Evolutionary conservation across 805 yeast genomes (phyloP).

Genomic region (Starmerella sp.): DNA sequence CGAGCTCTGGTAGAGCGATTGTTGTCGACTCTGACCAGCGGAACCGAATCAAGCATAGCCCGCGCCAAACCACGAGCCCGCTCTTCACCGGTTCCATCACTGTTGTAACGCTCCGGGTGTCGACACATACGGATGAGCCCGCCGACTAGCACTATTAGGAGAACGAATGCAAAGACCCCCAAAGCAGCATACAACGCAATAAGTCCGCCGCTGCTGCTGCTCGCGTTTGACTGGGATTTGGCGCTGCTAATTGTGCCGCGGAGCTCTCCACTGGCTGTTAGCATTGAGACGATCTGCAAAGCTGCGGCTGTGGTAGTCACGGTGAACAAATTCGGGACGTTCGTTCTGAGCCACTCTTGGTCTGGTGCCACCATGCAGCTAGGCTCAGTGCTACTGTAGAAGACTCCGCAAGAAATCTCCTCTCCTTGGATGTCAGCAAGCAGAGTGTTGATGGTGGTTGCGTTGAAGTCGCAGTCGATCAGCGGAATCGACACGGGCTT

Average conservation of each 20-base stretch:
- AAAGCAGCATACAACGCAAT: neutral
- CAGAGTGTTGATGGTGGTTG: neutral
- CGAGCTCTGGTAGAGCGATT: neutral
- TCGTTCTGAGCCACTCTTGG: neutral
- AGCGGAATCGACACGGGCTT: neutral
- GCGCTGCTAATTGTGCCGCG: neutral
- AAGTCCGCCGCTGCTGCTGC: neutral
- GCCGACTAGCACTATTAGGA: neutral
- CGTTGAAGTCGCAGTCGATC: conserved; percentile 7
- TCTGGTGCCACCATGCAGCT: conserved; percentile 6
- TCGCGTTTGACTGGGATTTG: neutral
- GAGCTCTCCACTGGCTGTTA: neutral
- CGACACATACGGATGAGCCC: neutral
- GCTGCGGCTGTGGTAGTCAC: neutral
- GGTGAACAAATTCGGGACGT: conserved; percentile 14
- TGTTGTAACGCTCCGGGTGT: neutral
- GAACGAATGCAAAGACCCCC: neutral
- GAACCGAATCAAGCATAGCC: neutral
- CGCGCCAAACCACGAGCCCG: neutral
- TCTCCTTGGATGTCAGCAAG: neutral
- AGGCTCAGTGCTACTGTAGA: conserved; percentile 2
- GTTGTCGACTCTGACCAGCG: neutral
- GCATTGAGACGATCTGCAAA: neutral
- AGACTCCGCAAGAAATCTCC: conserved; percentile 5
- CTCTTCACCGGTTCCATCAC: neutral